These are phyloP conservation scores for Fistulinella prunicolor DNA, from an alignment of 768 basidiomycete species.

Conservation along the genomic window DNA sequence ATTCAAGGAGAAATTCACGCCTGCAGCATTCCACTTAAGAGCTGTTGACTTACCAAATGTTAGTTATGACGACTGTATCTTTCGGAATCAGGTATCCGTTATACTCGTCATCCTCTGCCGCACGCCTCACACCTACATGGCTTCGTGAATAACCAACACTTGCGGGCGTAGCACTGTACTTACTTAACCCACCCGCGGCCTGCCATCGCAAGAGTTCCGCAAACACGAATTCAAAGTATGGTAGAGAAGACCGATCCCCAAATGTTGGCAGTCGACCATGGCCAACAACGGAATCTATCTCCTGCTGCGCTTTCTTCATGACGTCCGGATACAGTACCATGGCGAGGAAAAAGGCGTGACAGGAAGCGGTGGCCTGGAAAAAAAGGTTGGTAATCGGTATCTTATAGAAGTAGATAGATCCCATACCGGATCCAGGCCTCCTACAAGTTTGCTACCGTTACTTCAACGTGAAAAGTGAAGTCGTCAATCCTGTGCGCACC, in stretches of 20 bases:
- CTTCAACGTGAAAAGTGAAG: background rate
- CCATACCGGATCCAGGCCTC: too few species aligned
- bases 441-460: too few species aligned
- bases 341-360: too few species aligned
- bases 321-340: slow-evolving; percentile 4
- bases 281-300: slow-evolving; percentile 13
- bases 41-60: slow-evolving; percentile 30
- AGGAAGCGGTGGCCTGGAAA: background rate
- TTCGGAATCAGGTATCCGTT: slow-evolving; percentile 28
- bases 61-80: slow-evolving; percentile 33
- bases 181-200: background rate
- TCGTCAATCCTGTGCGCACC: background rate
- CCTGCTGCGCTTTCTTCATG: slow-evolving; percentile 13
- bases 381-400: too few species aligned
- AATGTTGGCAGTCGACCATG: slow-evolving; percentile 10
- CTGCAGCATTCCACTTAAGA: background rate
- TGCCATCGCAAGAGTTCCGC: slow-evolving; percentile 12
- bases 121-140: background rate
- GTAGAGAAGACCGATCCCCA: slow-evolving; percentile 11
- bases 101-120: slow-evolving; percentile 12
- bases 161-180: background rate
- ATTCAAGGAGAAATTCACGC: too few species aligned
- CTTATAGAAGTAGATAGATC: too few species aligned
- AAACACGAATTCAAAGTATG: slow-evolving; percentile 12
- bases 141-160: too few species aligned